phyloP scores from a whole-genome alignment of 257 asterid species.

The Penstemon eatonii region DNA sequence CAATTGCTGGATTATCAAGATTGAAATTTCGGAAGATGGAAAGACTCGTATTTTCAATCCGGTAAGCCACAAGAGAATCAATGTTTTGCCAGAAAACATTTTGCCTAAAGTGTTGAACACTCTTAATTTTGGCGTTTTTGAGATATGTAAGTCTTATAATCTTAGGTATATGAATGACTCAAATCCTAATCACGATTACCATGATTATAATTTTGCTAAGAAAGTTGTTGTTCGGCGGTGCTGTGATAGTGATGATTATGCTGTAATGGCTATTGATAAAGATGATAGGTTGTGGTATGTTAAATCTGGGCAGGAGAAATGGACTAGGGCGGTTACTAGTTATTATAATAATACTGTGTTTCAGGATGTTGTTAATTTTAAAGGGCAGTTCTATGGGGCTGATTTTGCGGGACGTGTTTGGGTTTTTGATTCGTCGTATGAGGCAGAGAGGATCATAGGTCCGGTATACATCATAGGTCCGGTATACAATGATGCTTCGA shows the following conservation, averaged over 20 bases:
- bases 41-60: constrained; percentile 21
- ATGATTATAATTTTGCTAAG: constrained; percentile 12
- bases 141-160: constrained; percentile 22
- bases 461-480: too few relatives aligned
- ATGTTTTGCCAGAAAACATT: constrained; percentile 15
- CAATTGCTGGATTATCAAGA: constrained; percentile 20
- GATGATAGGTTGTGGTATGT: background rate
- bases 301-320: constrained; percentile 10
- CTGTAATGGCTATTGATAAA: constrained; percentile 12
- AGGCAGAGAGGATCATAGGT: background rate
- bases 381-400: constrained; percentile 1
- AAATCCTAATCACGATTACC: background rate
- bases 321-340: background rate
- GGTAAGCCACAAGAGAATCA: background rate
- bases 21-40: background rate
- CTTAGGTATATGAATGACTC: constrained; percentile 18
- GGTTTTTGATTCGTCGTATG: constrained; percentile 13
- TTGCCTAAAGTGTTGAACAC: constrained; percentile 20
- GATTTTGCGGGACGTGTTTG: background rate
- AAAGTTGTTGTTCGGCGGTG: background rate
- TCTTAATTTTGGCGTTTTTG: constrained; percentile 17
- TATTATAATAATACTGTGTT: background rate
- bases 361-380: constrained; percentile 15
- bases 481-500: background rate
- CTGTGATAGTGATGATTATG: background rate